Evolutionary conservation across 2,329 filamentous ascomycete genomes (phyloP), one percentile per base, ranked within the genome.

Genomic region (Mariannaea elegans): DNA sequence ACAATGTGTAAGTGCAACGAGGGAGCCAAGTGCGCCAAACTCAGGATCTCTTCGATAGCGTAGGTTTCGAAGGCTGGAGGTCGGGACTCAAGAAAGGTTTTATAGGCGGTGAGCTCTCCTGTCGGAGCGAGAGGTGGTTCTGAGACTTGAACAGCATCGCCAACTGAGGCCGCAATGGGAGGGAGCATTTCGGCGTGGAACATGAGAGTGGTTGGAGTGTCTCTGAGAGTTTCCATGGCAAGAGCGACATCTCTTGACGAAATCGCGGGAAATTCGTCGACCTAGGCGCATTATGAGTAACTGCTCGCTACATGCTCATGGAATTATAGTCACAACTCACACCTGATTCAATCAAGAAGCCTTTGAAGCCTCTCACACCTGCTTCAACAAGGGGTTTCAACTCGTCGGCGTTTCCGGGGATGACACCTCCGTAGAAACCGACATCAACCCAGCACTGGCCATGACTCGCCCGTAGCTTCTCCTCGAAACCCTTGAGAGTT

Each of bases 111-210:
- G 23, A 94, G 80, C 10, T 90, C 87, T 14, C 92, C 93, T 24
- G 84, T 82, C 4, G 92, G 92, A 1, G 85, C 86, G 7, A 90
- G 79, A 0, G 92, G 91, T 16, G 92, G 87, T 7, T 85, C 81
- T 0, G 91, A 91, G 23, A 79, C 77, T 70, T 92, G 90, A 4
- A 93, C 88, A 23, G 88, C 87, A 74, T 95, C 92, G 52, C 91
- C 90, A 2, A 94, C 90, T 0, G 92, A 93, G 66, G 87, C 87
- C 48, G 91, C 80, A 66, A 94, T 91, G 16, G 93, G 92, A n/a
- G 94, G 93, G 12, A 96, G 89, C 93, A 97, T 98, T 77, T 99
- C 95, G 56, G 95, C 95, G 74, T 99, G 95, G 81, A 99, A 99
- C 94, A 99, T 98, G 70, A 98, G 87, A 0, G 93, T 97, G 2